These are phyloP conservation scores for Sarocladiaceae sp. DNA, from an alignment of 2,329 filamentous ascomycete species.

Conservation along the genomic window DNA sequence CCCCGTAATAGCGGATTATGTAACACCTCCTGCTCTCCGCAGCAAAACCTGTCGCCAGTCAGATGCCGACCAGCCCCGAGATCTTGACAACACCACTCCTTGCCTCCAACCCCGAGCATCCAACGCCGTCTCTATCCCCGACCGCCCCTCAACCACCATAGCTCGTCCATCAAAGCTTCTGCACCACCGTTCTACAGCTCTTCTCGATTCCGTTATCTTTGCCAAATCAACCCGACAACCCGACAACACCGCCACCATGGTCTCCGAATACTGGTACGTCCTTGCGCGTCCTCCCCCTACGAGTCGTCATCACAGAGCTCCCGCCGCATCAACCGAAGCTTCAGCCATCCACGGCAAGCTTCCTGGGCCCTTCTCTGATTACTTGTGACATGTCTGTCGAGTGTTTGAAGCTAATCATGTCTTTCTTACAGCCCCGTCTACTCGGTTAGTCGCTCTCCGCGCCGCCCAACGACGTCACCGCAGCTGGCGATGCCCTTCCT, in stretches of 20 bases:
- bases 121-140: slow-evolving; percentile 14
- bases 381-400: not conserved
- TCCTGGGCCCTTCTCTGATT: not conserved
- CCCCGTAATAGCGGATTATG: slow-evolving; percentile 20
- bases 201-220: slow-evolving; percentile 8
- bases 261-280: slow-evolving; percentile 76
- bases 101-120: slow-evolving; percentile 21
- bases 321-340: slow-evolving; percentile 24
- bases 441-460: slow-evolving; percentile 69
- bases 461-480: slow-evolving; percentile 24
- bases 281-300: slow-evolving; percentile 24
- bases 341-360: slow-evolving; percentile 17
- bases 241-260: slow-evolving; percentile 53
- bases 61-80: slow-evolving; percentile 31
- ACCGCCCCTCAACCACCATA: slow-evolving; percentile 20
- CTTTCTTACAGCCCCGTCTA: slow-evolving; percentile 74
- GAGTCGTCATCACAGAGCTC: slow-evolving; percentile 24
- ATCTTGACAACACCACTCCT: slow-evolving; percentile 25
- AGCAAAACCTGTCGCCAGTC: slow-evolving; percentile 37
- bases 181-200: slow-evolving; percentile 11
- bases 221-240: not conserved
- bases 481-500: slow-evolving; percentile 13
- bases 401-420: slow-evolving; percentile 34
- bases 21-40: slow-evolving; percentile 25
- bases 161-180: slow-evolving; percentile 17